Evolutionary conservation across 371 early-diverging fungal genomes (phyloP), one percentile per base, ranked within the genome.

Genomic region (Mortierella sp.): DNA sequence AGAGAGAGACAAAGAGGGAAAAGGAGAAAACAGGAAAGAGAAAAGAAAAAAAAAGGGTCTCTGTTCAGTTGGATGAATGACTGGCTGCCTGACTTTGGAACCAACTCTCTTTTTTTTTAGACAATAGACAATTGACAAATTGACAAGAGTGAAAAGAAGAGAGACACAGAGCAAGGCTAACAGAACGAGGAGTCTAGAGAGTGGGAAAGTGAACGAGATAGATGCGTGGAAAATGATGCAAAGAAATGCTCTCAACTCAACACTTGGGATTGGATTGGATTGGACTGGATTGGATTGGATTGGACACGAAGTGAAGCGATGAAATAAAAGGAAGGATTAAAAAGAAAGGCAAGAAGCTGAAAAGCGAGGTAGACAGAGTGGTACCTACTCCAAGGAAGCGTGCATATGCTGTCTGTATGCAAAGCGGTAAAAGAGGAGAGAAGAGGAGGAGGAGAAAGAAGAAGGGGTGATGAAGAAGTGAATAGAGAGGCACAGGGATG

Each of bases 171-270:
- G 50, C 50, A 14, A 50, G 50, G 50, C 50, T 50, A 50, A 50
- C 50, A 50, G 50, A 50, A 50, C 50, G 50, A 50, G 47, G 72
- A 72, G 50, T 45, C 19, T 47, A 70, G 70, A 45, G 45, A 70
- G 50, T 13, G 50, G 50, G 50, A 48, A 16, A 48, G 50, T 5
- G 50, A 48, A 8, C 10, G 16, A 48, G 50, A 55, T 16, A 34
- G 34, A 63, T 31, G 63, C 21, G 63, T 63, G 63, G 63, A 63
- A 16, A 28, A 63, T 63, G 63, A 63, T 16, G 19, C 63, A 63
- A 63, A 63, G 63, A 16, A 52, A 10, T 48, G 73, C 73, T 72
- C 48, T 68, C 68, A 68, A 68, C 19, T 38, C 65, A 34, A 38
- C 34, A 34, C 24, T 68, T 68, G 34, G 38, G 26, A 26, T n/a